Evolutionary conservation across 768 basidiomycete genomes (phyloP), one percentile per base, ranked within the genome.

Genomic region (Fistulinella prunicolor): DNA sequence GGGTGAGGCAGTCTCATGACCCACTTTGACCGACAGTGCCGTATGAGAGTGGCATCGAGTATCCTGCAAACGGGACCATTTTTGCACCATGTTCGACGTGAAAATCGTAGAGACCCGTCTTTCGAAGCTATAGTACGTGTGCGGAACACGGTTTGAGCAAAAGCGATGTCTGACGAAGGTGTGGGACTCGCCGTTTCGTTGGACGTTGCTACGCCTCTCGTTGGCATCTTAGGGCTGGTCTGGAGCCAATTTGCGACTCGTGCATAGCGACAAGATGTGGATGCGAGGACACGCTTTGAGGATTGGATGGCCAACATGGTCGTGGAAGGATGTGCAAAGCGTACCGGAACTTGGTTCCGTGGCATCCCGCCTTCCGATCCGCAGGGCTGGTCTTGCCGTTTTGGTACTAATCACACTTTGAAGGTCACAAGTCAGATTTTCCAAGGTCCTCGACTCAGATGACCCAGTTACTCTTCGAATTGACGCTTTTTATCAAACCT

Each of bases 51-150:
- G 95, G 96, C 95, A 99, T 99, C 4, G 82, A 80, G 68, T 84
- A 98, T 6, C 95, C 95, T 3, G 92, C 96, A 67, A 97, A 99
- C 0, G 91, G 86, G 0, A 96, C 93, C 91, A 98, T 94, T 69
- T 94, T 94, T 1, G 86, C 95, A 16, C 78, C 85, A 65, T 88
- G 75, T 51, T 82, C 65, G 38, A 89, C 64, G 64, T 99, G 94
- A 63, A 94, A 94, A 61, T 94, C 90, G 59, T 94, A 92, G 4
- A 98, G 74, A 1, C 81, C 80, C 0, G 94, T 97, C 60, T 79
- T 81, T 46, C 55, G 65, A 26, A 82, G 69, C 78, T 82, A 40
- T 9, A 32, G 30, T 14, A 8, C 13, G 13, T 19, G 32, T 30
- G 36, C 4, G 8, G 1, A 26, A 1, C 46, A 13, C 12, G n/a